These are phyloP conservation scores for Nicotiana paniculata DNA, from an alignment of 257 asterid species.

Conservation along the genomic window DNA sequence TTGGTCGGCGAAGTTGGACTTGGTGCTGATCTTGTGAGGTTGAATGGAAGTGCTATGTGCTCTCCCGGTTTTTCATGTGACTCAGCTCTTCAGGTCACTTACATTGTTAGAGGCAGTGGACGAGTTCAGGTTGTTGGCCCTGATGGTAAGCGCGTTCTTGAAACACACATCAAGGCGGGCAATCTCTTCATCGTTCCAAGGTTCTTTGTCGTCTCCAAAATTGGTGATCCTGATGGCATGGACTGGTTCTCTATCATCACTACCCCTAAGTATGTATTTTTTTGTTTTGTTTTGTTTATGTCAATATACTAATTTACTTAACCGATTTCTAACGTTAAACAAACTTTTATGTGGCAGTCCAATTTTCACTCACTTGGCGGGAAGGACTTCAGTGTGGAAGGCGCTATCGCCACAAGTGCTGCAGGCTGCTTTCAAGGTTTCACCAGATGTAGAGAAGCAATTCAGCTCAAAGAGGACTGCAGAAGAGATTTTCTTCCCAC, in stretches of 20 bases:
- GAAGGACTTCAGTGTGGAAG: constrained; percentile 61
- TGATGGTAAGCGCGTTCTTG: constrained; percentile 67
- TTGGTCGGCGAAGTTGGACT: constrained; percentile 76
- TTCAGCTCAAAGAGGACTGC: constrained; percentile 64
- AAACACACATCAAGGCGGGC: constrained; percentile 54
- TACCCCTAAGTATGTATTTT: constrained; percentile 62
- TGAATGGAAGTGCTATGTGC: constrained; percentile 74
- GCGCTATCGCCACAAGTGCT: constrained; percentile 54
- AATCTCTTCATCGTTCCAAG: constrained; percentile 66
- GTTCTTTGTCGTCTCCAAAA: constrained; percentile 83
- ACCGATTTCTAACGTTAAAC: neutral
- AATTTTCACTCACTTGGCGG: constrained; percentile 54
- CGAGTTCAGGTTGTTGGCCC: constrained; percentile 74
- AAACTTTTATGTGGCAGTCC: constrained; percentile 33
- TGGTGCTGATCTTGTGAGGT: constrained; percentile 79
- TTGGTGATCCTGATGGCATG: constrained; percentile 69
- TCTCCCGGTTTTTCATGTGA: constrained; percentile 93
- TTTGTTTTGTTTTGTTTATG: neutral
- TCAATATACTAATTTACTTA: neutral
- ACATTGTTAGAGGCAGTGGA: constrained; percentile 79
- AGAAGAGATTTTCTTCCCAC: constrained; percentile 82
- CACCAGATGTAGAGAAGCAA: constrained; percentile 50
- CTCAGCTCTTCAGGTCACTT: constrained; percentile 85
- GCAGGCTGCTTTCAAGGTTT: constrained; percentile 54
- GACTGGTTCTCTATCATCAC: constrained; percentile 93